Percentiles rank a stretch among this genome's conserved stretches.
Evolutionary conservation across 805 yeast species (phyloP).

Genomic region (Yarrowia sp.): DNA sequence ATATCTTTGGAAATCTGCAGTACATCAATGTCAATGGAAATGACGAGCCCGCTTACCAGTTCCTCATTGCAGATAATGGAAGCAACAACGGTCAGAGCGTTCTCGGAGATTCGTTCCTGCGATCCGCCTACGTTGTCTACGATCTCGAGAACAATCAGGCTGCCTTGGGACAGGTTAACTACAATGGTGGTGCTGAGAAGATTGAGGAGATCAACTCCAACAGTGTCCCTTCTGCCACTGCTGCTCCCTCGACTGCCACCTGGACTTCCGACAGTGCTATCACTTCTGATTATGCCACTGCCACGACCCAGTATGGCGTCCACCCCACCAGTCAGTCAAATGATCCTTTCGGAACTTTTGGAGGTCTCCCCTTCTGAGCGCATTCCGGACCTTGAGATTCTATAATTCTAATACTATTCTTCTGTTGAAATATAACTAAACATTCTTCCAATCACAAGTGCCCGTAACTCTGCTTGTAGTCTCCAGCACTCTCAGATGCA

Average conservation of each 20-base stretch:
- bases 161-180: slow-evolving; percentile 59
- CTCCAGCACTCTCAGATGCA: no score
- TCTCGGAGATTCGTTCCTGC: slow-evolving; percentile 64
- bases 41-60: neutral
- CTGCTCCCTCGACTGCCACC: slow-evolving; percentile 4
- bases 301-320: neutral
- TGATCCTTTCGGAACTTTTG: neutral
- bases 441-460: no score
- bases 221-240: slow-evolving; percentile 42
- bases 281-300: neutral
- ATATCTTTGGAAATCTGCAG: slow-evolving; percentile 40
- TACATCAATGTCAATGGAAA: slow-evolving; percentile 15
- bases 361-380: no score
- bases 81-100: neutral
- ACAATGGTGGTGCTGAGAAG: slow-evolving; percentile 6
- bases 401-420: no score
- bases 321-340: neutral
- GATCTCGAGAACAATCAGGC: slow-evolving; percentile 62
- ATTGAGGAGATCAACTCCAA: slow-evolving; percentile 42
- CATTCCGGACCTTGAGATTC: no score
- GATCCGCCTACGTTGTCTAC: slow-evolving; percentile 67
- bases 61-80: neutral
- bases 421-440: no score
- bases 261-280: neutral
- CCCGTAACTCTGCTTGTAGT: no score